Evolutionary conservation across 73 alveolate genomes (phyloP), one percentile per base, ranked within the genome.

Genomic region (Blepharisma stoltei): DNA sequence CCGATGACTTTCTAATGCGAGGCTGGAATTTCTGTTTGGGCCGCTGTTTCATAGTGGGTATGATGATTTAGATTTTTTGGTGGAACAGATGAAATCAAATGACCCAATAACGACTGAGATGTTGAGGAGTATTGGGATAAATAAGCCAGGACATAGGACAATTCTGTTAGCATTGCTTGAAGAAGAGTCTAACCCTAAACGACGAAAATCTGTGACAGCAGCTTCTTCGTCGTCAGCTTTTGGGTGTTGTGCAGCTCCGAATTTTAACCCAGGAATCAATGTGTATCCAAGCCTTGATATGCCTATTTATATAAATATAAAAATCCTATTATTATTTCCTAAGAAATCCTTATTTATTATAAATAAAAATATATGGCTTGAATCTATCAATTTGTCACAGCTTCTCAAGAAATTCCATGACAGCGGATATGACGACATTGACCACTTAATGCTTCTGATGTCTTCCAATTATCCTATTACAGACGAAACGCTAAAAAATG

Each of bases 81-180:
- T 25, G 46, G 14, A n/a, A 25, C 73, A 60, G 73, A 60, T 60
- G 73, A 60, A 14, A 38, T 14, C 46, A 8, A 9, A 38, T 18
- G 23, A 14, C 4, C 73, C 73, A 25, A 60, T 60, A 14, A 60
- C 73, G 14, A 38, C 14, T 14, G 73, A 60, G 23, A 5, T 14
- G n/a, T 5, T 60, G 5, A 14, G 23, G 45, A 60, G 23, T 8
- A 60, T 60, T 1, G 73, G 73, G 2, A 60, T 60, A 20, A 38
- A 60, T n/a, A 60, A 60, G 23, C 73, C 73, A 14, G 73, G 73
- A n/a, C 46, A 60, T 60, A 14, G 73, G 5, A 60, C 14, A 25
- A 60, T n/a, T 14, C 73, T 60, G 11, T 60, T 60, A 60, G 45
- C 45, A 14, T 4, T 38, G 11, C 23, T 60, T 1, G 73, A 60